Evolutionary conservation across 345 rosid species (phyloP), one percentile per base, ranked within the genome.

Genomic region (Gossypium anomalum): DNA sequence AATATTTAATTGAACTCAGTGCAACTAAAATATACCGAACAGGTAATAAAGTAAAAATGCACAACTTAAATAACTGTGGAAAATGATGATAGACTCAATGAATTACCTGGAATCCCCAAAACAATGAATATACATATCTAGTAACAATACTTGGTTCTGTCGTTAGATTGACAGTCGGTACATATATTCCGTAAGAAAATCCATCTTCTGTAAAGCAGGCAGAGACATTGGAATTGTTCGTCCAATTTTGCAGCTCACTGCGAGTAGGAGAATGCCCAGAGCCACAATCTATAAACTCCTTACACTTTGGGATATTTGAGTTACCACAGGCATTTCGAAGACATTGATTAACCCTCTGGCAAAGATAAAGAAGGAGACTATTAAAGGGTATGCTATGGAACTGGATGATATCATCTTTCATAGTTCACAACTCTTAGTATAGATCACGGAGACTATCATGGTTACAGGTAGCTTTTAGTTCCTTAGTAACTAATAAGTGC

Each of bases 61-160:
- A 69, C 23, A 51, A 69, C 44, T 51, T 51, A 29, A 9, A 9
- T 44, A 67, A 22, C 29, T 34, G 27, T 57, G 43, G 44, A 49
- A 60, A 71, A 58, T 4, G n/a, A 72, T 17, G 52, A 67, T 34
- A 45, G 15, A 2, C 69, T 9, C 13, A 53, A 25, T 27, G 44
- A 7, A 12, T 38, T 86, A 92, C 98, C 97, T 92, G 98, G 72
- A 94, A 92, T 49, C 98, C 98, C 98, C 97, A 94, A 70, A 89
- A 94, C 67, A 94, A 80, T 14, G 97, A 88, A 84, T 85, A 94
- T 61, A 81, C 68, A 41, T 89, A 94, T 94, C 92, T 87, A 14
- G 80, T 89, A 80, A 78, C 16, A 20, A 87, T 27, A 41, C 78
- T 86, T 38, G 20, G 0, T 41, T 81, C 5, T 61, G 74, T 60